Base-by-base conservation (phyloP, 2,329 filamentous ascomycete species). In the Akanthomyces lecanii region DNA sequence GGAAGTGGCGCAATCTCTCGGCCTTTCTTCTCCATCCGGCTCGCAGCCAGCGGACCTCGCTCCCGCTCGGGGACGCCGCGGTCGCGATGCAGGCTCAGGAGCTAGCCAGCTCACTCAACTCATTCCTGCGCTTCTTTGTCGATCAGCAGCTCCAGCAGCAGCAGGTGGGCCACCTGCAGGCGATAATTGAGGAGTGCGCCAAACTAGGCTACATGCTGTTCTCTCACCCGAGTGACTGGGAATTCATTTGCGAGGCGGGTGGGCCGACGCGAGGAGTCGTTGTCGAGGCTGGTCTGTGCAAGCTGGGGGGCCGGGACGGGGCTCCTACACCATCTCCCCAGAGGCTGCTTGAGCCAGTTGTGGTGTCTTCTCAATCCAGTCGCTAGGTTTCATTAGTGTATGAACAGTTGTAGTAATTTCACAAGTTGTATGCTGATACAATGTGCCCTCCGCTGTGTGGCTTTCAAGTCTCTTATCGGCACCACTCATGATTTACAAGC, bases 1-100 rank as follows among this genome's bases (percentile, higher is more conserved):
- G 72, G 18, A 71, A 72, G 65, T 80, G 79, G 79, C 76, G 77
- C 38, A 72, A 69, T n/a, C 69, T 80, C 14, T 76, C 78, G 5
- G 73, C 74, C 14, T 78, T 78, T 62, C 70, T 81, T 11, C 74
- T 80, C 16, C 75, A 79, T 61, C 72, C 77, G 0, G 66, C 62
- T 25, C 75, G 75, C 36, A 73, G 69, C 62, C 71, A 76, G 55
- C 71, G 76, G 6, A 75, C 73, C 1, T 66, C 76, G 1, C 69
- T 80, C 8, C 66, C 67, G 0, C 69, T 71, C 0, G 67, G 71
- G 14, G 68, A 73, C 12, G 67, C 72, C 16, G 66, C 69, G 10
- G 67, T 72, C 51, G 68, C 71, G 1, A 69, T 69, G 4, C 71
- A 75, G 62, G 75, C 75, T 1, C 63, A 67, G 1, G 63, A 68